Percentiles rank a stretch among this genome's conserved stretches.
phyloP scores from a whole-genome alignment of 306 rosid genomes.

The Calophaca sinica region DNA sequence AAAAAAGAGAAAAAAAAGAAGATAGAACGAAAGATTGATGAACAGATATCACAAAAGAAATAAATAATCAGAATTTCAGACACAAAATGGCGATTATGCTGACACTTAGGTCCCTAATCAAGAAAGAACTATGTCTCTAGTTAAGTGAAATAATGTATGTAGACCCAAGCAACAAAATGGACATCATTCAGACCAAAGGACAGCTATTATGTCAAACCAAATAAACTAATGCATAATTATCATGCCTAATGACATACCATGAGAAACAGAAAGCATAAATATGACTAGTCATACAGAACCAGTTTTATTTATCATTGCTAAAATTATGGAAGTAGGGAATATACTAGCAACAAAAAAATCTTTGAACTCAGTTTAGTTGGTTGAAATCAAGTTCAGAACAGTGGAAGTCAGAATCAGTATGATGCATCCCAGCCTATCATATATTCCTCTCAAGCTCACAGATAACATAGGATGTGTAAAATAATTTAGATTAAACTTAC shows the following conservation, averaged over 20 bases:
- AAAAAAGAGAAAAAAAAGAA: too few relatives aligned
- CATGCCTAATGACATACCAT: not conserved
- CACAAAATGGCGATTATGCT: not conserved
- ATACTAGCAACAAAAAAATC: constrained; percentile 1
- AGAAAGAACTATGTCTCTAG: not conserved
- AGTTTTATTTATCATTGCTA: not conserved
- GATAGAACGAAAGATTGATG: not conserved
- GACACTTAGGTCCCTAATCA: constrained; percentile 22
- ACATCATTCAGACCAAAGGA: constrained; percentile 13
- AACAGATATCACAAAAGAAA: not conserved
- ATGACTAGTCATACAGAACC: constrained; percentile 1
- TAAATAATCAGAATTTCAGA: not conserved
- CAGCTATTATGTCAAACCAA: constrained; percentile 4
- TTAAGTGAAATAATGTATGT: constrained; percentile 15
- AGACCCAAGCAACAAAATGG: constrained; percentile 22
- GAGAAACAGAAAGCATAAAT: constrained; percentile 1
- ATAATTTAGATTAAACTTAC: constrained; percentile 33
- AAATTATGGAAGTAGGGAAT: constrained; percentile 17
- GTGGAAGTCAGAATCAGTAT: constrained; percentile 20
- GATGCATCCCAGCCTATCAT: constrained; percentile 32
- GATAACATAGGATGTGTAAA: constrained; percentile 19
- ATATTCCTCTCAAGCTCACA: constrained; percentile 22
- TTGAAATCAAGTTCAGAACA: constrained; percentile 32
- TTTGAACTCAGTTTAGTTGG: constrained; percentile 22
- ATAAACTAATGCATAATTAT: not conserved